Conservation (phyloP, 306 rosid genomes). For the Castanospermum australe region DNA sequence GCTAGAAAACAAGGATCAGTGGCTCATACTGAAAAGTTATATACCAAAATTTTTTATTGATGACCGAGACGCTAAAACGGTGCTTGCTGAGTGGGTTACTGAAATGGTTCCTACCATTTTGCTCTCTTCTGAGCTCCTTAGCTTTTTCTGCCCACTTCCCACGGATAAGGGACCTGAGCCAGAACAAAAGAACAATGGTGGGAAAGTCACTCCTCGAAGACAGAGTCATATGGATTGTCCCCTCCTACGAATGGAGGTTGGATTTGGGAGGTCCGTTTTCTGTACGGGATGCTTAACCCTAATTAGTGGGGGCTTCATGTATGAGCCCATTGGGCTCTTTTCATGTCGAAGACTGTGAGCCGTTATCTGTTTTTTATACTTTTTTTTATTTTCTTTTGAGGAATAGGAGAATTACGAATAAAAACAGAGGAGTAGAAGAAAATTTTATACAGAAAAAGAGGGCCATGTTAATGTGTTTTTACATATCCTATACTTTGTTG, state of each 20-base stretch:
- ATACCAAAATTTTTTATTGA: constrained; percentile 38
- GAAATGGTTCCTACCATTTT: constrained; percentile 40
- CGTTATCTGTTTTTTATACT: background rate
- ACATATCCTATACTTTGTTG: background rate
- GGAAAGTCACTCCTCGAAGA: background rate
- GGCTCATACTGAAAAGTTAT: background rate
- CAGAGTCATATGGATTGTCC: no score
- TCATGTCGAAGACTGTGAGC: no score
- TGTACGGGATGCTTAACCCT: background rate
- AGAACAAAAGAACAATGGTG: background rate
- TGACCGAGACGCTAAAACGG: constrained; percentile 22
- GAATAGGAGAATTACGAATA: background rate
- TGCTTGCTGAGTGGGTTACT: constrained; percentile 17
- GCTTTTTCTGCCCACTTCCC: background rate
- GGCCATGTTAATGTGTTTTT: background rate
- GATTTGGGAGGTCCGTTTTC: background rate
- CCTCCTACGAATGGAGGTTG: background rate
- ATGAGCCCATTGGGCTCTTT: background rate
- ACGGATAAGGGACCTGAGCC: constrained; percentile 30
- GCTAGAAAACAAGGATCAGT: background rate
- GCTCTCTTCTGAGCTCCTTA: background rate
- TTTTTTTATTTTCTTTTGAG: background rate
- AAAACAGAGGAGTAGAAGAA: background rate
- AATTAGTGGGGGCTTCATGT: background rate
- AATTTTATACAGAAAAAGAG: background rate